Base-by-base conservation (phyloP, 345 rosid species). In the Murraya koenigii region DNA sequence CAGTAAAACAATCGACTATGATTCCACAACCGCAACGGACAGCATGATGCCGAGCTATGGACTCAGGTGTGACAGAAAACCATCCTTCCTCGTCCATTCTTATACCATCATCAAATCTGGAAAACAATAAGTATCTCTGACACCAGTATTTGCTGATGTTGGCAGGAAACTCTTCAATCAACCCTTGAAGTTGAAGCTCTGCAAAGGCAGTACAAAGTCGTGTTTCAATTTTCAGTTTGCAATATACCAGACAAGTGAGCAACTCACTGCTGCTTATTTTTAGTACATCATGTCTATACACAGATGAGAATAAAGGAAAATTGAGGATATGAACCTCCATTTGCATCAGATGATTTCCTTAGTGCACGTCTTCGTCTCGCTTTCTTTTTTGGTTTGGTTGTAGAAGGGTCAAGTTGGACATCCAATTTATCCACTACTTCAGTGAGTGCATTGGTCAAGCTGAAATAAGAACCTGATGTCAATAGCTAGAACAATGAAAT, bases 51-150 rank as follows among this genome's bases (percentile, higher is more conserved):
- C 85, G 83, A 30, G 99, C 97, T 75, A 96, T 89, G 81, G 79
- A 72, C 81, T 96, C 98, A 39, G 99, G 97, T 52, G 97, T 96
- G 72, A 94, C 99, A 84, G 98, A 95, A 88, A 94, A 95, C 99
- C 99, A 95, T 65, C 98, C 98, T 87, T 95, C 99, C 84, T 92
- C 93, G 13, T 95, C 97, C 99, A 95, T 92, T 87, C 79, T 84
- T 75, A 94, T 85, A 72, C 98, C 99, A 59, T 87, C 87, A 60
- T 94, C 95, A 80, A 89, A 94, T 87, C 87, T 86, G 60, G 98
- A 92, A 87, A 96, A 96, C 47, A 91, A 82, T 32, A 78, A 59
- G 82, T 96, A 91, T 74, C 99, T 84, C 78, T 96, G 99, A 80
- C 83, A 81, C 98, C 99, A 96, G 82, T 94, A 92, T 86, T 94